Percentiles rank a stretch among this genome's conserved stretches.
These are phyloP conservation scores for Entelexis sorbosivorans DNA, from an alignment of 1,139 yeast genomes.

Conservation along the genomic window DNA sequence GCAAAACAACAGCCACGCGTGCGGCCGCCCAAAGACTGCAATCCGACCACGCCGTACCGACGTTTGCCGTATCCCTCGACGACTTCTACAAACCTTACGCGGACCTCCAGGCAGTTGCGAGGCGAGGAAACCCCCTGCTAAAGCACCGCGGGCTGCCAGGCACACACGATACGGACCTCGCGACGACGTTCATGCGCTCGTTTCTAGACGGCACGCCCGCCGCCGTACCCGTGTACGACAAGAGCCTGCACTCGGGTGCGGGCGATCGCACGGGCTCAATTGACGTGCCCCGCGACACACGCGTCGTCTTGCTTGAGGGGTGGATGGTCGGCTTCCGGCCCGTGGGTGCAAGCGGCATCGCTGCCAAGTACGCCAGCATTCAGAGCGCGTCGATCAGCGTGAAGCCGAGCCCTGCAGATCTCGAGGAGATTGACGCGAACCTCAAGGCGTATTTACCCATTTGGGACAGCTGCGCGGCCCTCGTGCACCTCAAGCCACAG, in stretches of 20 bases:
- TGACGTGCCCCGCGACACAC: slow-evolving; percentile 30
- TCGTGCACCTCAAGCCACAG: slow-evolving; percentile 53
- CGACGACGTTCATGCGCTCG: slow-evolving; percentile 27
- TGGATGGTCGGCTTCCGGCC: slow-evolving; percentile 82
- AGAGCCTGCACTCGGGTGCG: slow-evolving; percentile 56
- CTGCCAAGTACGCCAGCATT: not conserved
- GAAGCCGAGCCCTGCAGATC: slow-evolving; percentile 25
- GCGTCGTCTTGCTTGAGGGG: slow-evolving; percentile 74
- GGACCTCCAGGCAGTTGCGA: slow-evolving; percentile 44
- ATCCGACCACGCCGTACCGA: slow-evolving; percentile 30
- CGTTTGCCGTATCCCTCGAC: slow-evolving; percentile 65
- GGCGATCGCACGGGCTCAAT: slow-evolving; percentile 55
- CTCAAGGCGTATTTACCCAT: slow-evolving; percentile 42
- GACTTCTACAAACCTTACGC: slow-evolving; percentile 65
- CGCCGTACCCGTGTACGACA: slow-evolving; percentile 63
- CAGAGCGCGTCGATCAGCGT: slow-evolving; percentile 11
- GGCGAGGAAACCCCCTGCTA: slow-evolving; percentile 42
- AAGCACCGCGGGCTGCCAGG: slow-evolving; percentile 89
- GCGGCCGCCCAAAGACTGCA: slow-evolving; percentile 35
- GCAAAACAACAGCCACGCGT: slow-evolving; percentile 61
- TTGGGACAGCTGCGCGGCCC: slow-evolving; percentile 50
- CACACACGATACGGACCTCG: slow-evolving; percentile 62
- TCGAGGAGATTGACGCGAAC: slow-evolving; percentile 40
- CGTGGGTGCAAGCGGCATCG: slow-evolving; percentile 30
- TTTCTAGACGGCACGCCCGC: slow-evolving; percentile 28